Evolutionary conservation across 495 filamentous ascomycete genomes (phyloP).

Genomic region (Schizothecium vesticola): DNA sequence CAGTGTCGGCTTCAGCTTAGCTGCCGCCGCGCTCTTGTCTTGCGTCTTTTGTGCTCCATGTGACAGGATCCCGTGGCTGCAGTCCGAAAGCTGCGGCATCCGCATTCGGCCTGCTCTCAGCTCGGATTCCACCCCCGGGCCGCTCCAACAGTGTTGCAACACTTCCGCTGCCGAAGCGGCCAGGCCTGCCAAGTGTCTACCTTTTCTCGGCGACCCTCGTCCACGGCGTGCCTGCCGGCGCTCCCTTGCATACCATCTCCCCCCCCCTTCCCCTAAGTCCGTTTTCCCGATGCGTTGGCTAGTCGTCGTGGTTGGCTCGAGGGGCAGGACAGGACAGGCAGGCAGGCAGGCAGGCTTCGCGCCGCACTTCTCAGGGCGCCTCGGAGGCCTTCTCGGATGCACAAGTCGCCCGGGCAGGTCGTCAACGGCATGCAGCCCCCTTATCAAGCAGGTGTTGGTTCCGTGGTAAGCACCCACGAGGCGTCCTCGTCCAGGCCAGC

Average conservation of each 20-base stretch:
- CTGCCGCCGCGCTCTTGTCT: not conserved
- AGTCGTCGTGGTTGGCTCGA: constrained; percentile 23
- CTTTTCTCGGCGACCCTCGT: not conserved
- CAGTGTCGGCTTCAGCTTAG: not conserved
- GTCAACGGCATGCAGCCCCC: not conserved
- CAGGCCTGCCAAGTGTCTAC: not conserved
- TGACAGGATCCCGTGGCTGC: constrained; percentile 11
- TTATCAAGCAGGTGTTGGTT: constrained; percentile 10
- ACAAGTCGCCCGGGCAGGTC: not conserved
- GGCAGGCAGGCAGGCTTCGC: constrained; percentile 3
- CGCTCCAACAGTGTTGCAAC: constrained; percentile 8
- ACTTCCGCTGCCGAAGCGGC: constrained; percentile 17
- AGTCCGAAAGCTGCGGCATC: constrained; percentile 8
- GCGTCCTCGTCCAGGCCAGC: not conserved
- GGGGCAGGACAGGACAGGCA: constrained; percentile 1
- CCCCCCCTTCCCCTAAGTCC: constrained; percentile 10
- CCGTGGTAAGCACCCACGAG: not conserved
- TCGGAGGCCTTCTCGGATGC: not conserved
- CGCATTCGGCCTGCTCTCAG: constrained; percentile 20
- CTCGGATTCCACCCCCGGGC: constrained; percentile 22
- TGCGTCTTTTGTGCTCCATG: constrained; percentile 4
- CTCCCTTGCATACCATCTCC: constrained; percentile 18
- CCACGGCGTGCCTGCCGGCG: not conserved
- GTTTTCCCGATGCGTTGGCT: constrained; percentile 24
- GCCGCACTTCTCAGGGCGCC: not conserved